A percentile compares a stretch with the other conserved stretches of the same genome.
Evolutionary conservation across 2,329 filamentous ascomycete species (phyloP).

Genomic region (Fusarium acutatum): DNA sequence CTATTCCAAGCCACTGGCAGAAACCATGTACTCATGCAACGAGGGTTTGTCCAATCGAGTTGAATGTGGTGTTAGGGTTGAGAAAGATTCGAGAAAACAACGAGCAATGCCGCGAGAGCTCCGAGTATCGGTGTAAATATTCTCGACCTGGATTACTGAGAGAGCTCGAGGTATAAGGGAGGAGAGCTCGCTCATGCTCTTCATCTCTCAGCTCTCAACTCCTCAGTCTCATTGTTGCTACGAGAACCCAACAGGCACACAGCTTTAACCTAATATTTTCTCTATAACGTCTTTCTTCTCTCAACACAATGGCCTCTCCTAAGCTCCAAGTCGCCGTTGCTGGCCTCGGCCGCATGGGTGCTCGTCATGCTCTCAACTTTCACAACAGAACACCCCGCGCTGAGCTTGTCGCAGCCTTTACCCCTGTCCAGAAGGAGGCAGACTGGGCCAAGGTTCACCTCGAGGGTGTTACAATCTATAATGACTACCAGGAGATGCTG

Average conservation of each 20-base stretch:
- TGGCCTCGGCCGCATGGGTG: constrained; percentile 41
- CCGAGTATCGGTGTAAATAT: constrained; percentile 7
- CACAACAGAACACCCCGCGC: constrained; percentile 37
- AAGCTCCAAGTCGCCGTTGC: constrained; percentile 39
- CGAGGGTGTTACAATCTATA: constrained; percentile 37
- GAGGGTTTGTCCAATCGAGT: background rate
- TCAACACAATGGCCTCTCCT: constrained; percentile 28
- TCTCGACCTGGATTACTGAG: background rate
- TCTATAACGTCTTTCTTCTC: background rate
- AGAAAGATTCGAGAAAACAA: background rate
- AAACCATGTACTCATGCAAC: background rate
- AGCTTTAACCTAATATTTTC: background rate
- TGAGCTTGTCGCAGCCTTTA: constrained; percentile 40
- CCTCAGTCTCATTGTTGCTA: background rate
- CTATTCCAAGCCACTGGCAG: background rate
- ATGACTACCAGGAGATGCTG: constrained; percentile 40
- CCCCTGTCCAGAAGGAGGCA: constrained; percentile 36
- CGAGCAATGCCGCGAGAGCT: background rate
- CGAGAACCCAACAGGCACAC: background rate
- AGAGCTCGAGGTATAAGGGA: constrained; percentile 19
- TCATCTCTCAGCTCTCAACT: background rate
- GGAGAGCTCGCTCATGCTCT: constrained; percentile 5
- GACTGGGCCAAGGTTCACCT: constrained; percentile 37
- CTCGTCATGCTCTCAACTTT: constrained; percentile 41
- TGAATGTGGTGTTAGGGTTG: background rate